Evolutionary conservation across 2,329 filamentous ascomycete genomes (phyloP).

Genomic region (Coniochaeta sp.): DNA sequence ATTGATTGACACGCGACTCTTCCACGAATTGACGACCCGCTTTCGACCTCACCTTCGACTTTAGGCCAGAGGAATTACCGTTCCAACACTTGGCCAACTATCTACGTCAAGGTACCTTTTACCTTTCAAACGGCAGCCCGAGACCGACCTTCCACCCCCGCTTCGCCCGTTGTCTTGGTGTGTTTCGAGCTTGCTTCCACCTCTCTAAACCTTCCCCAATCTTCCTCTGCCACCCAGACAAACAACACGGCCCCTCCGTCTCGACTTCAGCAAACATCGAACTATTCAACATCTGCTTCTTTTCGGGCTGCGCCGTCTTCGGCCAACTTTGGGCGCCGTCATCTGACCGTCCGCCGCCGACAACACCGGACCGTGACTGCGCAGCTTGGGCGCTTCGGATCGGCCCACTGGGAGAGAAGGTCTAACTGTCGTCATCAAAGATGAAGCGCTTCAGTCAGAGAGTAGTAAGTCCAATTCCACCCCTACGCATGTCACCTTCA

Average conservation of each 20-base stretch:
- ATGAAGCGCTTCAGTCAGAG: slow-evolving; percentile 98
- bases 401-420: slow-evolving; percentile 11
- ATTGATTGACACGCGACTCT: background rate
- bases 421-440: slow-evolving; percentile 35
- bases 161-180: background rate
- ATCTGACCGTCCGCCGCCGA: background rate
- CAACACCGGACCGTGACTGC: background rate
- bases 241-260: background rate
- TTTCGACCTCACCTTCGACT: background rate
- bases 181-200: background rate
- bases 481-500: slow-evolving; percentile 11
- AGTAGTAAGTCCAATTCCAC: slow-evolving; percentile 64
- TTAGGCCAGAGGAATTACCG: background rate
- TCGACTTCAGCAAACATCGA: background rate
- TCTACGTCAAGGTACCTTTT: background rate
- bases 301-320: background rate
- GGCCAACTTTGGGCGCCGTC: background rate
- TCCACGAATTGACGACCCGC: background rate
- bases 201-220: background rate
- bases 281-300: background rate
- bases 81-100: background rate
- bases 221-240: background rate
- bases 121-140: background rate
- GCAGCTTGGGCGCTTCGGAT: slow-evolving; percentile 18
- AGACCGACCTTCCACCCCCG: background rate